Evolutionary conservation across 352 stramenopile species (phyloP).

Genomic region (Globisporangium nagaii): DNA sequence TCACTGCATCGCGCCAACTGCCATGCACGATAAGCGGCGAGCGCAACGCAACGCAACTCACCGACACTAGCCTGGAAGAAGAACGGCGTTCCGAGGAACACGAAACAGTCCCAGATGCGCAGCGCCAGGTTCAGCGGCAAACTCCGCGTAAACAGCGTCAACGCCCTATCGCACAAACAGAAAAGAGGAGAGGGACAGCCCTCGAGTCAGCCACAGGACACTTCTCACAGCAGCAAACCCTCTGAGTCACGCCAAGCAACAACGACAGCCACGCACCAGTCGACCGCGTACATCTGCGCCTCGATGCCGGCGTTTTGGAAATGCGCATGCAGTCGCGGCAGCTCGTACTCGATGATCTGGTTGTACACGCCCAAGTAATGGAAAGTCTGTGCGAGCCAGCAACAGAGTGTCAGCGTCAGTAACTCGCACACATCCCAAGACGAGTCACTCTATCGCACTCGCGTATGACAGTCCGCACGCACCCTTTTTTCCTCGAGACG

Average conservation of each 20-base stretch:
- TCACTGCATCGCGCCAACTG: too few relatives aligned
- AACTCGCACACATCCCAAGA: background rate
- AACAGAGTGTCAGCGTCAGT: background rate
- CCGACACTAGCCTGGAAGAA: constrained; percentile 87
- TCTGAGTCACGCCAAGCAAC: background rate
- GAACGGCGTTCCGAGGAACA: constrained; percentile 71
- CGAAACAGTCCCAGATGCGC: constrained; percentile 82
- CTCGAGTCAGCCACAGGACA: background rate
- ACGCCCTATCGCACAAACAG: constrained; percentile 29
- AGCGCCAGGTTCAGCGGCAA: constrained; percentile 68
- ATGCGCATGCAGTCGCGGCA: constrained; percentile 52
- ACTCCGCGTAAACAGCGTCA: constrained; percentile 77
- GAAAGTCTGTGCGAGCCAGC: constrained; percentile 54
- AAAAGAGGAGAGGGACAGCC: too few relatives aligned
- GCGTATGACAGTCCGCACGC: constrained; percentile 10
- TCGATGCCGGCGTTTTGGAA: constrained; percentile 76
- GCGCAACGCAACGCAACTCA: constrained; percentile 15
- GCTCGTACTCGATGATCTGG: constrained; percentile 73
- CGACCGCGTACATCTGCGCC: constrained; percentile 82
- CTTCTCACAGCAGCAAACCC: too few relatives aligned
- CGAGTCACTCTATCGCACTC: background rate
- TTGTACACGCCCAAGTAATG: constrained; percentile 81
- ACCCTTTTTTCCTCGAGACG: constrained; percentile 74
- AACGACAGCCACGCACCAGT: constrained; percentile 44
- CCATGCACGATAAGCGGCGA: too few relatives aligned